Conservation (phyloP, 1,284 basidiomycete genomes). For the Cutaneotrichosporon cyanovorans region DNA sequence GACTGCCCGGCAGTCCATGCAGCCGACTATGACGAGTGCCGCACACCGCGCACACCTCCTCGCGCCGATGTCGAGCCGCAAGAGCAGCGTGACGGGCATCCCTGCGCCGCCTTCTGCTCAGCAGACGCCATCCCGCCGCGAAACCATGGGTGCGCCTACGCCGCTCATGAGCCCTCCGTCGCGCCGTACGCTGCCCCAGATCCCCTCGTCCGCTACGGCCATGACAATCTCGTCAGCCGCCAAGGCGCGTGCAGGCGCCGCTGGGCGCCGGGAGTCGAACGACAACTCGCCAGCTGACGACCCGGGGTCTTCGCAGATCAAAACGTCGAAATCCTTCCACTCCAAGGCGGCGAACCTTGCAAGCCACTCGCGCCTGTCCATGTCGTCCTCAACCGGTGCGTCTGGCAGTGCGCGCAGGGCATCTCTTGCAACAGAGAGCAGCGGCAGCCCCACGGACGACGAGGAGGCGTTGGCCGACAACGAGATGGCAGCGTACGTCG, state of each 20-base stretch:
- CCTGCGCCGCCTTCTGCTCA: conserved; percentile 8
- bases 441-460: conserved; percentile 62
- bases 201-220: conserved; percentile 34
- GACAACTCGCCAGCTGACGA: conserved; percentile 10
- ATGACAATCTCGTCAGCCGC: conserved; percentile 38
- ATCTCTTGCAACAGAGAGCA: conserved; percentile 36
- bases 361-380: conserved; percentile 23
- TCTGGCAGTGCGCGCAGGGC: conserved; percentile 21
- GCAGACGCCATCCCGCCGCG: conserved; percentile 8
- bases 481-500: conserved; percentile 93
- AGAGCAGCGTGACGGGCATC: conserved; percentile 16
- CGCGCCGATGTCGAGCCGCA: conserved; percentile 34
- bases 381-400: conserved; percentile 37
- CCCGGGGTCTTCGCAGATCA: conserved; percentile 18
- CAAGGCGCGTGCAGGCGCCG: conserved; percentile 22
- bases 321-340: conserved; percentile 34
- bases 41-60: conserved; percentile 36
- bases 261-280: conserved; percentile 15
- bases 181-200: conserved; percentile 57
- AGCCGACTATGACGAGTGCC: conserved; percentile 13
- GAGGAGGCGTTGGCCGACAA: conserved; percentile 88
- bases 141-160: conserved; percentile 8
- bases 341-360: conserved; percentile 23
- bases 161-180: conserved; percentile 30
- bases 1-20: conserved; percentile 11